Percentiles rank a stretch among this genome's conserved stretches.
These are phyloP conservation scores for Coemansia guatemalensis DNA, from an alignment of 192 early-diverging fungal genomes.

Conservation along the genomic window DNA sequence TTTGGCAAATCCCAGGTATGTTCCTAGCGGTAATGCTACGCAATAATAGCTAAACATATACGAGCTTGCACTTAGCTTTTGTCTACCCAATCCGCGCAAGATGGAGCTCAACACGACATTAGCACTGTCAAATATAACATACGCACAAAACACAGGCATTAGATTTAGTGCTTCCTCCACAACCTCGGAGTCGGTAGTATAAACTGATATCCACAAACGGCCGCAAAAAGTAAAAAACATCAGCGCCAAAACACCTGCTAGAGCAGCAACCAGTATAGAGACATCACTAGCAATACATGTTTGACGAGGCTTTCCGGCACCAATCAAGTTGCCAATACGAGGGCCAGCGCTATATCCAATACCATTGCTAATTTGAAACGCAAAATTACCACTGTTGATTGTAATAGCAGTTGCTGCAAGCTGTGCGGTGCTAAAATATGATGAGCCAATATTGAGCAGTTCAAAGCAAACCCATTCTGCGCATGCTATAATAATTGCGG, in stretches of 20 bases:
- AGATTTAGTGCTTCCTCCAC: slow-evolving; percentile 23
- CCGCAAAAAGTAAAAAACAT: slow-evolving; percentile 55
- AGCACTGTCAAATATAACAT: slow-evolving; percentile 50
- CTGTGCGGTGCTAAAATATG: slow-evolving; percentile 67
- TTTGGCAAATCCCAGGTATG: slow-evolving; percentile 48
- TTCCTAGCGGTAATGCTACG: slow-evolving; percentile 53
- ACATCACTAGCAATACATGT: slow-evolving; percentile 57
- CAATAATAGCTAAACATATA: slow-evolving; percentile 52
- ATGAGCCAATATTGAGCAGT: slow-evolving; percentile 65
- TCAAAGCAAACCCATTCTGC: slow-evolving; percentile 81
- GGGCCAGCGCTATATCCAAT: slow-evolving; percentile 74
- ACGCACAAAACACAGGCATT: slow-evolving; percentile 39
- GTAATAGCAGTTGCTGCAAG: slow-evolving; percentile 82
- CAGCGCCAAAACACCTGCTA: slow-evolving; percentile 56
- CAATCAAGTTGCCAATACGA: slow-evolving; percentile 75
- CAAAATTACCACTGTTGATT: slow-evolving; percentile 68
- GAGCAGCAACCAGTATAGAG: slow-evolving; percentile 58
- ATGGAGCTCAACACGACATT: slow-evolving; percentile 60
- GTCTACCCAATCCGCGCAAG: slow-evolving; percentile 55
- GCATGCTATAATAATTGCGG: slow-evolving; percentile 77
- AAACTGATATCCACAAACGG: slow-evolving; percentile 63
- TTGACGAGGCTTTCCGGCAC: slow-evolving; percentile 53
- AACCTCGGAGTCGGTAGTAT: slow-evolving; percentile 39
- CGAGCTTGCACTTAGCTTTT: slow-evolving; percentile 54
- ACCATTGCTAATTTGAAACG: slow-evolving; percentile 71